These are phyloP conservation scores for Cucurbita moschata DNA, from an alignment of 306 rosid genomes.

Conservation along the genomic window DNA sequence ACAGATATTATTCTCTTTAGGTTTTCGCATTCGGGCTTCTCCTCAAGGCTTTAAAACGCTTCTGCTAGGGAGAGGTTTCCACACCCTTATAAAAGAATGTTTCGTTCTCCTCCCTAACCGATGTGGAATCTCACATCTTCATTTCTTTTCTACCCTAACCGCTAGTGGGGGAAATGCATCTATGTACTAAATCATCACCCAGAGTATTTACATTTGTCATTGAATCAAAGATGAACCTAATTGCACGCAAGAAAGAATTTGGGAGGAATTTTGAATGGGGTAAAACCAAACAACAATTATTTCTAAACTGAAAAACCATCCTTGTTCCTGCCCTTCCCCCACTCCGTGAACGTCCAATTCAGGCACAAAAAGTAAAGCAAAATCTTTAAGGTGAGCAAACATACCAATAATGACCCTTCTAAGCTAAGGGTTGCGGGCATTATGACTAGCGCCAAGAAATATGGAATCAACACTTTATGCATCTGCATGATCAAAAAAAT, in stretches of 20 bases:
- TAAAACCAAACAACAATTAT: too few relatives aligned
- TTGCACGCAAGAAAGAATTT: not conserved
- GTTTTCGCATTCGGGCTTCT: too few relatives aligned
- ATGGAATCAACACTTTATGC: constrained; percentile 78
- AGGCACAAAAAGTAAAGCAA: not conserved
- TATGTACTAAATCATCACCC: not conserved
- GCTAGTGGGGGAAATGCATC: not conserved
- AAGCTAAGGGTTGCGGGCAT: constrained; percentile 75
- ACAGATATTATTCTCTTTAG: too few relatives aligned
- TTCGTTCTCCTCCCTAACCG: too few relatives aligned
- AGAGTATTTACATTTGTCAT: not conserved
- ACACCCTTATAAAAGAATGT: too few relatives aligned
- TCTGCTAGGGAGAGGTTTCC: too few relatives aligned
- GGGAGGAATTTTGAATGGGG: not conserved
- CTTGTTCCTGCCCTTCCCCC: not conserved
- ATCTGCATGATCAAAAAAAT: constrained; percentile 33
- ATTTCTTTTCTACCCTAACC: too few relatives aligned
- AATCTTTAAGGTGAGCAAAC: constrained; percentile 2
- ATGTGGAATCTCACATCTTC: too few relatives aligned
- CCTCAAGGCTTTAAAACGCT: too few relatives aligned
- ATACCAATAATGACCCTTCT: constrained; percentile 89
- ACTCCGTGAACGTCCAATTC: not conserved
- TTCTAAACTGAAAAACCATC: not conserved
- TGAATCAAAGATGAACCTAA: not conserved
- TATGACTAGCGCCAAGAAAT: constrained; percentile 47